Conservation (phyloP, 2,329 filamentous ascomycete genomes). For the Neobulgaria alba region DNA sequence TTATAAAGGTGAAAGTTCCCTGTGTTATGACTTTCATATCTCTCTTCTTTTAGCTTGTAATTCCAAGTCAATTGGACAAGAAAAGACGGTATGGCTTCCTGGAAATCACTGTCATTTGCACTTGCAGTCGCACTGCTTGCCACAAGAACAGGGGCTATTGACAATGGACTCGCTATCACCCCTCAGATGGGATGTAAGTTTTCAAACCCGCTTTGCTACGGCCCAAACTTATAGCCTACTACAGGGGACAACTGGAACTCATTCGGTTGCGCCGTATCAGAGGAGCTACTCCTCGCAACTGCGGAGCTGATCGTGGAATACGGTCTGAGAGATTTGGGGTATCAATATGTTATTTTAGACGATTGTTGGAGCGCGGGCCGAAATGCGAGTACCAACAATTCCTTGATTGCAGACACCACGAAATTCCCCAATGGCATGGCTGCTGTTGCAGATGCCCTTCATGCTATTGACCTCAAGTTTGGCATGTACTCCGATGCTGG, state of each 20-base stretch:
- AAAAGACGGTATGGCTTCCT: too few relatives aligned
- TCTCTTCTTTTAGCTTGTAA: too few relatives aligned
- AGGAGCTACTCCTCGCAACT: constrained; percentile 39
- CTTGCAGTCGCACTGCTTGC: constrained; percentile 10
- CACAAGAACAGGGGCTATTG: constrained; percentile 21
- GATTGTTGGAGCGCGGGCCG: constrained; percentile 44
- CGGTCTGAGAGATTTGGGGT: constrained; percentile 44
- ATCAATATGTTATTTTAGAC: constrained; percentile 47
- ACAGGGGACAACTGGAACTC: constrained; percentile 38
- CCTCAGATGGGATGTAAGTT: constrained; percentile 35
- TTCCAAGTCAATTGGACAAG: too few relatives aligned
- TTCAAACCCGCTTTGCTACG: background rate
- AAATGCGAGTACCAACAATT: constrained; percentile 32
- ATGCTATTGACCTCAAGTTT: constrained; percentile 39
- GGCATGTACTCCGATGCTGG: constrained; percentile 45
- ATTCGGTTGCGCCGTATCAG: constrained; percentile 42
- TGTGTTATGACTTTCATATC: too few relatives aligned
- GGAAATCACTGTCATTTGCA: constrained; percentile 3
- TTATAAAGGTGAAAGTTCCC: too few relatives aligned
- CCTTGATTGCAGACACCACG: constrained; percentile 32
- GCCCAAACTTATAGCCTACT: background rate
- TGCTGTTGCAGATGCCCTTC: constrained; percentile 38
- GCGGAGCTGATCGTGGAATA: constrained; percentile 40
- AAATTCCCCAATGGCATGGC: constrained; percentile 42
- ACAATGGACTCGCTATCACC: constrained; percentile 34